Percentiles rank a stretch among this genome's conserved stretches.
Conservation (phyloP, 2,329 filamentous ascomycete species). For the Penicillium sp. region DNA sequence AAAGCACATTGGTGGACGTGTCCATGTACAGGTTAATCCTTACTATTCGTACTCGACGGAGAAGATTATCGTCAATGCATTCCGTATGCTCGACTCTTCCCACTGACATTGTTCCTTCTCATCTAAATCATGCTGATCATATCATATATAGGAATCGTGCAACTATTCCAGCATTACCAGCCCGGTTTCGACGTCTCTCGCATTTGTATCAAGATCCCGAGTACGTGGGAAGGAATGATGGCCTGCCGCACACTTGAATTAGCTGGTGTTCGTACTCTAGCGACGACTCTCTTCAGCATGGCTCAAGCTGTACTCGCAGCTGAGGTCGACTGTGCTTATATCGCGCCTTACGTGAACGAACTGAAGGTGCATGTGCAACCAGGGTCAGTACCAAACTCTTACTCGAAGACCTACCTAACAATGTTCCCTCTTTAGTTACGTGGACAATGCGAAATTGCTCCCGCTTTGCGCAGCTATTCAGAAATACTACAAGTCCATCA, state of each 20-base stretch:
- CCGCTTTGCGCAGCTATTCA: slow-evolving; percentile 53
- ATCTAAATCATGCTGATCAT: background rate
- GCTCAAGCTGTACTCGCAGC: slow-evolving; percentile 59
- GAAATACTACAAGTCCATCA: slow-evolving; percentile 48
- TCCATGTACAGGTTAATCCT: slow-evolving; percentile 62
- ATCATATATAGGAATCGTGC: slow-evolving; percentile 47
- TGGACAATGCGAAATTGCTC: slow-evolving; percentile 37
- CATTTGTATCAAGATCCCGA: slow-evolving; percentile 62
- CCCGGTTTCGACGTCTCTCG: slow-evolving; percentile 47
- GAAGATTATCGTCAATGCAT: slow-evolving; percentile 52
- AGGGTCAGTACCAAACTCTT: slow-evolving; percentile 19
- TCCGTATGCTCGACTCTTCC: slow-evolving; percentile 39
- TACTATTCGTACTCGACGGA: slow-evolving; percentile 51
- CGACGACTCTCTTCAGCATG: slow-evolving; percentile 62
- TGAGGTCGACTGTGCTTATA: slow-evolving; percentile 58
- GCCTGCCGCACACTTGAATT: slow-evolving; percentile 56
- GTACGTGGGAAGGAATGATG: slow-evolving; percentile 62
- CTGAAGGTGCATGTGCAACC: slow-evolving; percentile 60
- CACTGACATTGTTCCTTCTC: background rate
- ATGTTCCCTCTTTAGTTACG: slow-evolving; percentile 15
- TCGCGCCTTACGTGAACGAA: slow-evolving; percentile 65
- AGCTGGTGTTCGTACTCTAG: slow-evolving; percentile 57
- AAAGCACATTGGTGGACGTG: slow-evolving; percentile 49
- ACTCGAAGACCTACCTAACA: background rate
- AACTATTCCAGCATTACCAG: slow-evolving; percentile 47